A percentile compares a stretch with the other conserved stretches of the same genome.
Conservation (phyloP, 1,284 basidiomycete species). For the Taiwanofungus camphoratus region DNA sequence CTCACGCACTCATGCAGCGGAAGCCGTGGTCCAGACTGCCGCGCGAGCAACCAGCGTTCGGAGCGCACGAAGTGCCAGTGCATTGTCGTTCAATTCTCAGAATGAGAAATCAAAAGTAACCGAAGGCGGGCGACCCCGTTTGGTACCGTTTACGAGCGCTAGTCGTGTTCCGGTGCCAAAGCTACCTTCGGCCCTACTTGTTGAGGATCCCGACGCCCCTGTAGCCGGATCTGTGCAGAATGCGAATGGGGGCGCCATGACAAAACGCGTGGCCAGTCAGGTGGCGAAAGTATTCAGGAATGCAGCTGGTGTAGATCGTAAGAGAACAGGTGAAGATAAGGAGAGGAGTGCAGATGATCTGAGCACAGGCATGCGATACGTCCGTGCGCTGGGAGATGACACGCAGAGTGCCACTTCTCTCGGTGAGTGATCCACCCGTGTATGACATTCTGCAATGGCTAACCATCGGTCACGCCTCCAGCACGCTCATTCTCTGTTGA, state of each 20-base stretch:
- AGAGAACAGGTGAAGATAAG: slow-evolving; percentile 38
- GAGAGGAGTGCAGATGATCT: slow-evolving; percentile 48
- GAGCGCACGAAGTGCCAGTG: slow-evolving; percentile 42
- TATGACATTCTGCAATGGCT: neutral
- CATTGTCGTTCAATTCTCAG: slow-evolving; percentile 26
- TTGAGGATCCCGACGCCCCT: slow-evolving; percentile 19
- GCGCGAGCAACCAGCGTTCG: slow-evolving; percentile 43
- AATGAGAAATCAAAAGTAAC: slow-evolving; percentile 22
- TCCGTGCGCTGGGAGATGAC: slow-evolving; percentile 55
- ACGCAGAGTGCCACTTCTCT: slow-evolving; percentile 10
- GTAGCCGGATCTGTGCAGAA: slow-evolving; percentile 16
- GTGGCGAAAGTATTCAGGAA: slow-evolving; percentile 50
- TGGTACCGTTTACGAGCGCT: slow-evolving; percentile 71
- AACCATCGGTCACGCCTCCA: slow-evolving; percentile 27
- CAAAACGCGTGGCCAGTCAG: slow-evolving; percentile 56
- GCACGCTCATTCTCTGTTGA: slow-evolving; percentile 50
- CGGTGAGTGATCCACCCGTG: slow-evolving; percentile 11
- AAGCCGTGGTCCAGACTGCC: slow-evolving; percentile 44
- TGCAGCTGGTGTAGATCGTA: slow-evolving; percentile 34
- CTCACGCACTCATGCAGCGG: slow-evolving; percentile 33
- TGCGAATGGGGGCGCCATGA: slow-evolving; percentile 11
- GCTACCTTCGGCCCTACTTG: slow-evolving; percentile 27
- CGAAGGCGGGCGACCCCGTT: slow-evolving; percentile 42
- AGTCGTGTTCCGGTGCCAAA: slow-evolving; percentile 60
- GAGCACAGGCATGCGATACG: slow-evolving; percentile 61